These are phyloP conservation scores for Daedaleopsis sinensis DNA, from an alignment of 768 basidiomycete genomes.

Conservation along the genomic window DNA sequence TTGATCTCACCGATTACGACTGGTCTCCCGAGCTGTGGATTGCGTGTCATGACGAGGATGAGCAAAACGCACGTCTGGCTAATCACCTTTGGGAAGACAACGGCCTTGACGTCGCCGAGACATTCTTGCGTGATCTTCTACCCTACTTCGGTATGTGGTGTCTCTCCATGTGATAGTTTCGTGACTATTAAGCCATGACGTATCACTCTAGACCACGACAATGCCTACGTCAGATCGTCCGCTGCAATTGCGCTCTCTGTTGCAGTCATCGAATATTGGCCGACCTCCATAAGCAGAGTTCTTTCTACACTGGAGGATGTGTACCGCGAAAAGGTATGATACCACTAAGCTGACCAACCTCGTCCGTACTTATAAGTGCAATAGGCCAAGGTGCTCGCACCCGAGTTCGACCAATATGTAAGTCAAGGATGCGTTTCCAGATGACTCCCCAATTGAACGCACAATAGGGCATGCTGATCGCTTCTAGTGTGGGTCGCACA, in stretches of 20 bases:
- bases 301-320: conserved; percentile 62
- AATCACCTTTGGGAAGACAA: conserved; percentile 93
- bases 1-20: conserved; percentile 92
- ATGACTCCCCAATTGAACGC: conserved; percentile 4
- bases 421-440: conserved; percentile 31
- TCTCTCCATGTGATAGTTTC: neutral
- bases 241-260: conserved; percentile 75
- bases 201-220: conserved; percentile 63
- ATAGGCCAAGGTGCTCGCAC: conserved; percentile 82
- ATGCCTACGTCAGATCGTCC: conserved; percentile 77
- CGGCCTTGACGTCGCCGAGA: conserved; percentile 82
- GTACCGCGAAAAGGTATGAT: conserved; percentile 79
- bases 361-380: neutral
- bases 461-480: conserved; percentile 83
- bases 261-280: conserved; percentile 68
- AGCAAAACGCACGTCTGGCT: conserved; percentile 86
- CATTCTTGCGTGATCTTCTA: conserved; percentile 59
- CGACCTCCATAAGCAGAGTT: conserved; percentile 51
- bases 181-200: neutral
- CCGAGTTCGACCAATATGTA: conserved; percentile 93
- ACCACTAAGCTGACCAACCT: neutral
- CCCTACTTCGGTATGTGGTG: conserved; percentile 63
- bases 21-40: conserved; percentile 92
- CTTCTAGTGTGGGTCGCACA: conserved; percentile 78
- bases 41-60: conserved; percentile 85